These are phyloP conservation scores for Carex arenaria DNA, from an alignment of 202 grass and related monocot genomes.

Conservation along the genomic window DNA sequence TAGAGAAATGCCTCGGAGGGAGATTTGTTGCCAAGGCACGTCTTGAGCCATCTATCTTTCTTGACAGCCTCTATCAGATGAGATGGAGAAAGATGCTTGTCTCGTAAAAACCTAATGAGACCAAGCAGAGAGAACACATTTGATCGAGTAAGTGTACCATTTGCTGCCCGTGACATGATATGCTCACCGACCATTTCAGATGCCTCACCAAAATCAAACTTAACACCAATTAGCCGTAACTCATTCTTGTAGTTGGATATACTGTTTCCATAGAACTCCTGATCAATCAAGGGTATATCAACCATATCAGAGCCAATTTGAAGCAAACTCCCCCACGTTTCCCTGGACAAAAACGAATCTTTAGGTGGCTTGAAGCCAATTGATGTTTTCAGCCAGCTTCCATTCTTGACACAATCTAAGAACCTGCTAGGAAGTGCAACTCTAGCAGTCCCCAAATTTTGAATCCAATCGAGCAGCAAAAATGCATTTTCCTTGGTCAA, in stretches of 20 bases:
- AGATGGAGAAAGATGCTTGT: constrained; percentile 33
- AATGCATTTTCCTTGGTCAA: constrained; percentile 51
- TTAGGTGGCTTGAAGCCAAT: constrained; percentile 52
- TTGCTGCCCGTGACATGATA: constrained; percentile 36
- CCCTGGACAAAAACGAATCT: constrained; percentile 46
- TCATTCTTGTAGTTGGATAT: constrained; percentile 40
- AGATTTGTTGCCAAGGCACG: constrained; percentile 25
- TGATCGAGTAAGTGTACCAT: constrained; percentile 30
- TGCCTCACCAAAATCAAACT: constrained; percentile 48
- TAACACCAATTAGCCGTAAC: constrained; percentile 44
- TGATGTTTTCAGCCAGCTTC: constrained; percentile 59
- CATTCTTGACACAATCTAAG: constrained; percentile 36
- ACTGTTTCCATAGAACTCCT: constrained; percentile 33
- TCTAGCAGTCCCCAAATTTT: not conserved
- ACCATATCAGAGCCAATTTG: constrained; percentile 42
- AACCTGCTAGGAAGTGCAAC: constrained; percentile 26
- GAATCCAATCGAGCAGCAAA: constrained; percentile 59
- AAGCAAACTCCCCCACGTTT: constrained; percentile 47
- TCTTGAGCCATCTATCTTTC: constrained; percentile 49
- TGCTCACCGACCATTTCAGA: constrained; percentile 38
- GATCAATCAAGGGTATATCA: constrained; percentile 72
- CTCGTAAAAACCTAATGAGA: constrained; percentile 48
- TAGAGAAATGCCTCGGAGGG: constrained; percentile 39
- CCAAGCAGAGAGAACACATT: constrained; percentile 44
- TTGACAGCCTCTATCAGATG: constrained; percentile 36